phyloP scores from a whole-genome alignment of 2,329 filamentous ascomycete genomes.

The Fusarium sp. region DNA sequence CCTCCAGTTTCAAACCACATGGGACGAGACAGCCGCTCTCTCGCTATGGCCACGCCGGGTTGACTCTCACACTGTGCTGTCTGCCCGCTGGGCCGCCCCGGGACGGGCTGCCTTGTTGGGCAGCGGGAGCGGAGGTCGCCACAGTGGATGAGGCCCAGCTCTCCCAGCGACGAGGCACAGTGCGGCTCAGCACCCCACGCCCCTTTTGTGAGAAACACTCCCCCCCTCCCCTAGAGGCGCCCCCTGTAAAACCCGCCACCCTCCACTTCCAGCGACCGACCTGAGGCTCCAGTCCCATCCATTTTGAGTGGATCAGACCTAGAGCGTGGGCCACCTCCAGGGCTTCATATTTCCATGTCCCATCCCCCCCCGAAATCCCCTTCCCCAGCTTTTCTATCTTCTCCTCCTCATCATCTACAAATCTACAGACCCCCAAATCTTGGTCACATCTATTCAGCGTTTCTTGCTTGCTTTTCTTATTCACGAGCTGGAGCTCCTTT shows the following conservation, averaged over 20 bases:
- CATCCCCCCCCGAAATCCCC: conserved; percentile 31
- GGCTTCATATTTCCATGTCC: conserved; percentile 35
- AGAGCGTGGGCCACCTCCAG: conserved; percentile 14
- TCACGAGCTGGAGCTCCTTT: conserved; percentile 35
- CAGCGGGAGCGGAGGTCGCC: conserved; percentile 13
- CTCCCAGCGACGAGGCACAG: conserved; percentile 16
- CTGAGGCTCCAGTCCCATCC: conserved; percentile 34
- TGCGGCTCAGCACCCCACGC: conserved; percentile 15
- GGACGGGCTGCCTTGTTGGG: conserved; percentile 28
- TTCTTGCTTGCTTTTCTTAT: conserved; percentile 3
- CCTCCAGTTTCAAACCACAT: conserved; percentile 4
- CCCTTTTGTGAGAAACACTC: not conserved
- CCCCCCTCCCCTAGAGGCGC: not conserved
- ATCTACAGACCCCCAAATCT: not conserved
- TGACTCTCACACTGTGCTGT: not conserved
- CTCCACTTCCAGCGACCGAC: conserved; percentile 21
- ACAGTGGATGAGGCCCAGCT: conserved; percentile 27
- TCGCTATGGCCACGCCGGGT: conserved; percentile 14
- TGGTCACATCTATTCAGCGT: conserved; percentile 2
- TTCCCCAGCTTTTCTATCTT: conserved; percentile 18
- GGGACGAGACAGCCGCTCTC: conserved; percentile 7
- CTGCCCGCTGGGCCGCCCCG: conserved; percentile 1
- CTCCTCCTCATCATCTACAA: not conserved
- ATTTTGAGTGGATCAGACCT: not conserved
- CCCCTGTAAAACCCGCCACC: conserved; percentile 12